Evolutionary conservation across 2,329 filamentous ascomycete genomes (phyloP).

Genomic region (Penicillium rolfsii): DNA sequence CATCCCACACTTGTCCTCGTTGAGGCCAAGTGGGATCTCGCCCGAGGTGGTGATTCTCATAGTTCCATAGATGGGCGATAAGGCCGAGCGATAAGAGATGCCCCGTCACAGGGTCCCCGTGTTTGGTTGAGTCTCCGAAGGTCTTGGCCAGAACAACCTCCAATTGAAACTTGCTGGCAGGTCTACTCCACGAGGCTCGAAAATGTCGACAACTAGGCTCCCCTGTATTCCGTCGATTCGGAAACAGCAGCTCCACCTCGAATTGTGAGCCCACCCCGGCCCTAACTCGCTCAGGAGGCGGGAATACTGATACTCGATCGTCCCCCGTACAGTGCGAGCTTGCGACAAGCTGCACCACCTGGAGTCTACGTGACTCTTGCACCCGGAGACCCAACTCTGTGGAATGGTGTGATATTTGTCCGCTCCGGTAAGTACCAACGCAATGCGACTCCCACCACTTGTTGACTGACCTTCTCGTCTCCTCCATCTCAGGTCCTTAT

Average conservation of each 20-base stretch:
- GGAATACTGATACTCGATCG: conserved; percentile 9
- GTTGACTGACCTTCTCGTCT: conserved; percentile 4
- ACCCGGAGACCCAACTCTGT: conserved; percentile 77
- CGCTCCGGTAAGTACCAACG: conserved; percentile 67
- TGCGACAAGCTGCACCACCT: conserved; percentile 80
- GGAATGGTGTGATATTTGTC: conserved; percentile 91
- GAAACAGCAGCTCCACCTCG: conserved; percentile 75
- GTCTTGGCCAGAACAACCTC: conserved; percentile 6
- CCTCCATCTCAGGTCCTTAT: conserved; percentile 71
- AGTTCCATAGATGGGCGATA: conserved; percentile 17
- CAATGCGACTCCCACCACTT: not conserved
- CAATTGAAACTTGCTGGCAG: not conserved
- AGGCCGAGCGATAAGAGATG: conserved; percentile 13
- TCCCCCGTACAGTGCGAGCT: conserved; percentile 63
- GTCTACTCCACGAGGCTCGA: not conserved
- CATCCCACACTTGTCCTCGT: conserved; percentile 13
- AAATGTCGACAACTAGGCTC: conserved; percentile 42
- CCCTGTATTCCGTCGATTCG: conserved; percentile 59
- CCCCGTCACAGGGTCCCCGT: not conserved
- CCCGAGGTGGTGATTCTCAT: not conserved
- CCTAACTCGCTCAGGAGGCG: not conserved
- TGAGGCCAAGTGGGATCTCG: conserved; percentile 8
- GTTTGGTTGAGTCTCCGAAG: conserved; percentile 11
- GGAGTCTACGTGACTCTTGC: conserved; percentile 86
- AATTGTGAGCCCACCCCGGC: conserved; percentile 67